Base-by-base conservation (phyloP, 768 basidiomycete genomes). In the Lactarius sp. region DNA sequence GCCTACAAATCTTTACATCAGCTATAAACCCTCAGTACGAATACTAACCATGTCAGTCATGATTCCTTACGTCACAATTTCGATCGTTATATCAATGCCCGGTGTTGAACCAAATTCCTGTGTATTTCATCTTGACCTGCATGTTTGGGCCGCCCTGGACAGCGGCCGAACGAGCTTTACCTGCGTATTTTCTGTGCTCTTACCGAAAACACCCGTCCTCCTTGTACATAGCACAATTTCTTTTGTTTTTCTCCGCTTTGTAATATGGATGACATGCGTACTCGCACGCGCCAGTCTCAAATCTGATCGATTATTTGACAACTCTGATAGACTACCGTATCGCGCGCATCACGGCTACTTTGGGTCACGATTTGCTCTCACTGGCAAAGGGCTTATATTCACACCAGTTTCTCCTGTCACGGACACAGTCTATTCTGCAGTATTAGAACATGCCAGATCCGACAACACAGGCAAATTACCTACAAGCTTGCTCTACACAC, bases 381-480 rank as follows among this genome's bases (percentile, higher is more conserved):
- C 8, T 37, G 10, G 22, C 39, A 41, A 41, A 41, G 4, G 39
- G 10, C 41, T 5, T 5, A 12, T 10, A 41, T 18, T 10, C n/a
- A 47, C 46, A 18, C 20, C 46, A 47, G 46, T 47, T 20, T n/a
- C 6, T 18, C 42, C 14, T 18, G 18, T 18, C 16, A 13, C 42
- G 10, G 7, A 16, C 36, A 16, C 33, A 10, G 10, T 52, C 34
- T 44, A 12, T 27, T 36, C 34, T 13, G 41, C 31, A 34, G 10
- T 18, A 20, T n/a, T 37, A 34, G n/a, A 50, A 37, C 22, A 70
- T 69, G 53, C 64, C 53, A 20, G 88, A 92, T 70, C 86, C 85
- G 20, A 85, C 90, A 0, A 87, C 88, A 0, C 88, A 93, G 70
- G 82, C 92, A 27, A 97, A 97, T 76, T 92, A 90, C 73, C 73